phyloP scores from a whole-genome alignment of 106 monocot genomes.

The Acanthochlamys bracteata region DNA sequence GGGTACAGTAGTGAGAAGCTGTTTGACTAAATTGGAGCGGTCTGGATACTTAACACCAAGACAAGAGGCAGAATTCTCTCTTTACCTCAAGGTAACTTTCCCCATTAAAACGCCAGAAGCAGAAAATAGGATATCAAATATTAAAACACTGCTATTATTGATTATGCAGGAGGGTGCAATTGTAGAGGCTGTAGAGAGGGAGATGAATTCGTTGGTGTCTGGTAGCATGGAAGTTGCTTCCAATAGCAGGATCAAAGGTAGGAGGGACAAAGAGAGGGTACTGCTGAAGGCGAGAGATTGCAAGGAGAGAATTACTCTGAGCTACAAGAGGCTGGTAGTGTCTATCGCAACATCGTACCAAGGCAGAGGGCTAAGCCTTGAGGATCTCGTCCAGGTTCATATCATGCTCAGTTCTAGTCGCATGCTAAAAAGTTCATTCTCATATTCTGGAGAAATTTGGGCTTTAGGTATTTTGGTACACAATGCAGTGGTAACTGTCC shows the following conservation, averaged over 20 bases:
- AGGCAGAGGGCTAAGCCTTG: conserved; percentile 42
- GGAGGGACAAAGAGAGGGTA: conserved; percentile 17
- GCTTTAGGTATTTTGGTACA: too few relatives aligned
- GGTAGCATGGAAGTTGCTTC: neutral
- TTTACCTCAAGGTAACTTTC: conserved; percentile 27
- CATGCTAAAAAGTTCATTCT: neutral
- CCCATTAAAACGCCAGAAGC: too few relatives aligned
- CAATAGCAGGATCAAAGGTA: conserved; percentile 1
- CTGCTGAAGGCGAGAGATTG: conserved; percentile 43
- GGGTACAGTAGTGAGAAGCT: neutral
- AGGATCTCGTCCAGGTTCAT: conserved; percentile 55
- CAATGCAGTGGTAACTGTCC: too few relatives aligned
- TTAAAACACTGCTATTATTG: too few relatives aligned
- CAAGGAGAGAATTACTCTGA: conserved; percentile 47
- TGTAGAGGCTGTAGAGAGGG: conserved; percentile 9
- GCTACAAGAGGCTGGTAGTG: conserved; percentile 50
- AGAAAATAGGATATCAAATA: too few relatives aligned
- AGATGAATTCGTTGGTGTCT: neutral
- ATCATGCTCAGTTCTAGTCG: conserved; percentile 2
- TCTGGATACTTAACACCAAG: conserved; percentile 29
- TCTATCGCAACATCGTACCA: conserved; percentile 44
- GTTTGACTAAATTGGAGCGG: conserved; percentile 16
- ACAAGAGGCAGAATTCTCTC: conserved; percentile 51
- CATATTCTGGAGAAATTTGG: neutral
- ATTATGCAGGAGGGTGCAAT: conserved; percentile 24